Base-by-base conservation (phyloP, 345 rosid species). In the Durio zibethinus region DNA sequence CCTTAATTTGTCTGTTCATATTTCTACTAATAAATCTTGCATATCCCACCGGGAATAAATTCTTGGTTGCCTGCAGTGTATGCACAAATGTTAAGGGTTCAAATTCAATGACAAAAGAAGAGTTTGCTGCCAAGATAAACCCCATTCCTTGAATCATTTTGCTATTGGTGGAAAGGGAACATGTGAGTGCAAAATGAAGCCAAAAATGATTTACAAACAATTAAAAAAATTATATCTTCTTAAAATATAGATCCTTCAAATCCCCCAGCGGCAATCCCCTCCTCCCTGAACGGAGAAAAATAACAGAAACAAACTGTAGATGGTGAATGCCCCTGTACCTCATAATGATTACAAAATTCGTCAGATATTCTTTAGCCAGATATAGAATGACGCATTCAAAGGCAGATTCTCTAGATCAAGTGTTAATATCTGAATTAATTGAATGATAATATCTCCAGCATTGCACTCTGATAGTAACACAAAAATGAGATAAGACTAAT, bases 281-380 rank as follows among this genome's bases (percentile, higher is more conserved):
- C 10, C 29, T 56, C 29, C 3, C 11, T 56, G 14, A 21, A 21
- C 29, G 23, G 5, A 21, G 1, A 40, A 38, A 10, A 25, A 14
- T 45, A 21, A 21, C 7, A 25, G 33, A 43, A 42, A 21, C 2
- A 20, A 67, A 67, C 53, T 23, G 11, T 7, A 14, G 53, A 67
- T 23, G 53, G 72, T 67, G 27, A 67, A 67, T 67, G 70, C 7
- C 40, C n/a, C 33, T 43, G 53, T 15, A 35, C 1, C 53, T 67
- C 7, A 72, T 40, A 72, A 54, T 72, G 16, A 53, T 72, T 72
- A 64, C 64, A 16, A 50, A 48, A 29, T 20, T 31, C 53, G 63
- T 72, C 75, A 33, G 27, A 20, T 50, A 40, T n/a, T 16, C 10
- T 35, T 65, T 29, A 20, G 29, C 29, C 16, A 64, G 11, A 64